Evolutionary conservation across 805 yeast genomes (phyloP).

Genomic region (Barnettozyma californica): DNA sequence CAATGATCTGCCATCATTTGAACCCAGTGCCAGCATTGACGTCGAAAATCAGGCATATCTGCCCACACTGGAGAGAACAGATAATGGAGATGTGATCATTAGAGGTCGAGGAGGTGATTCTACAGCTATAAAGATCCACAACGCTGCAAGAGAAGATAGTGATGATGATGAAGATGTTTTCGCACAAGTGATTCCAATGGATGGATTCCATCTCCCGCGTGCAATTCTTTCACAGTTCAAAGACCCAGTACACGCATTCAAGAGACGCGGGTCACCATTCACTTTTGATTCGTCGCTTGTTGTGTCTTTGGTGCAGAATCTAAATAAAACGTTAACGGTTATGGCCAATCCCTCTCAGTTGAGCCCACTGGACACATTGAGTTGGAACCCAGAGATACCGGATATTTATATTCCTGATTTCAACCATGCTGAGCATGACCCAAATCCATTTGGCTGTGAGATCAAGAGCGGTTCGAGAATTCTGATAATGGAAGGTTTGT

Average conservation of each 20-base stretch:
- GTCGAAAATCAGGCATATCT: slow-evolving; percentile 18
- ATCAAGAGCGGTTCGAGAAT: slow-evolving; percentile 12
- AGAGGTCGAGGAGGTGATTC: slow-evolving; percentile 24
- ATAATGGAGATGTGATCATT: slow-evolving; percentile 10
- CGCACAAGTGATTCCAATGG: slow-evolving; percentile 61
- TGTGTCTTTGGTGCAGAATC: slow-evolving; percentile 10
- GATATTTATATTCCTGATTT: slow-evolving; percentile 32
- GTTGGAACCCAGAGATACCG: slow-evolving; percentile 22
- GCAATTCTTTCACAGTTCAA: slow-evolving; percentile 40
- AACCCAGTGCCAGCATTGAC: slow-evolving; percentile 7
- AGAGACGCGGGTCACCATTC: slow-evolving; percentile 76
- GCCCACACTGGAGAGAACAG: slow-evolving; percentile 11
- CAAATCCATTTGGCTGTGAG: slow-evolving; percentile 7
- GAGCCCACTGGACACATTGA: slow-evolving; percentile 9
- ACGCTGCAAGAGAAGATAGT: neutral
- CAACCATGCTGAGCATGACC: slow-evolving; percentile 17
- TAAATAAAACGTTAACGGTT: slow-evolving; percentile 14
- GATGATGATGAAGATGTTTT: slow-evolving; percentile 12
- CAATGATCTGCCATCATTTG: slow-evolving; percentile 2
- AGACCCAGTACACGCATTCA: slow-evolving; percentile 52
- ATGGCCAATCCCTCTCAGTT: slow-evolving; percentile 4
- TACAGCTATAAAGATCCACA: slow-evolving; percentile 18
- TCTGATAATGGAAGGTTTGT: slow-evolving; percentile 18
- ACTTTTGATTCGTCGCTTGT: slow-evolving; percentile 57
- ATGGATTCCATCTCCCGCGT: slow-evolving; percentile 68